A percentile compares a stretch with the other conserved stretches of the same genome.
phyloP scores from a whole-genome alignment of 2,329 filamentous ascomycete genomes.

The Pseudocercospora crystallina region DNA sequence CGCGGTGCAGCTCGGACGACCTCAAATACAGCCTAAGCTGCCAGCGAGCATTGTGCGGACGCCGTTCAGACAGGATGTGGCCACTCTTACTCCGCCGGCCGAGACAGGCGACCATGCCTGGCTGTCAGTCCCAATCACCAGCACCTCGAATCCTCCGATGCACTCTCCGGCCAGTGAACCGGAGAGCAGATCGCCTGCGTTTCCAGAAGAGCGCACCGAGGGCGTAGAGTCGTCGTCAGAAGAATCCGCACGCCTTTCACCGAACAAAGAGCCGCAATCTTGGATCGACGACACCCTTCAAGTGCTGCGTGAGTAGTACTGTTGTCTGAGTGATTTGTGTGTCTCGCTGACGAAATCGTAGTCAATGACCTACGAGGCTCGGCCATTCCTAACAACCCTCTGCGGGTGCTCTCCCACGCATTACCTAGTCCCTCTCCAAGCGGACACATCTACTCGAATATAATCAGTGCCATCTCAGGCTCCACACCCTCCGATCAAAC shows the following conservation, averaged over 20 bases:
- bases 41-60: slow-evolving; percentile 30
- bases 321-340: background rate
- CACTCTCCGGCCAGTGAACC: slow-evolving; percentile 37
- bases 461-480: slow-evolving; percentile 58
- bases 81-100: slow-evolving; percentile 47
- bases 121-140: slow-evolving; percentile 36
- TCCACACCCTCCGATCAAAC: slow-evolving; percentile 51
- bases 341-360: slow-evolving; percentile 29
- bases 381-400: slow-evolving; percentile 38
- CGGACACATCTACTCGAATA: slow-evolving; percentile 53
- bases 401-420: slow-evolving; percentile 61
- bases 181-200: too few species aligned
- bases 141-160: slow-evolving; percentile 37
- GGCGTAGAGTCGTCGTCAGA: too few species aligned
- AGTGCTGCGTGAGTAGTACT: slow-evolving; percentile 29
- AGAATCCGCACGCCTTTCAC: background rate
- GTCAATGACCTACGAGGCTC: slow-evolving; percentile 38
- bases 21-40: slow-evolving; percentile 10
- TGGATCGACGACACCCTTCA: slow-evolving; percentile 33
- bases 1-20: slow-evolving; percentile 1
- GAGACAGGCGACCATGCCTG: slow-evolving; percentile 44
- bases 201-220: too few species aligned
- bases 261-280: background rate
- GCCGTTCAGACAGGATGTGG: slow-evolving; percentile 36
- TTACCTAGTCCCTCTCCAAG: slow-evolving; percentile 55